Evolutionary conservation across 805 yeast genomes (phyloP), one percentile per base, ranked within the genome.

Genomic region (Cyberlindnera sargentensis): DNA sequence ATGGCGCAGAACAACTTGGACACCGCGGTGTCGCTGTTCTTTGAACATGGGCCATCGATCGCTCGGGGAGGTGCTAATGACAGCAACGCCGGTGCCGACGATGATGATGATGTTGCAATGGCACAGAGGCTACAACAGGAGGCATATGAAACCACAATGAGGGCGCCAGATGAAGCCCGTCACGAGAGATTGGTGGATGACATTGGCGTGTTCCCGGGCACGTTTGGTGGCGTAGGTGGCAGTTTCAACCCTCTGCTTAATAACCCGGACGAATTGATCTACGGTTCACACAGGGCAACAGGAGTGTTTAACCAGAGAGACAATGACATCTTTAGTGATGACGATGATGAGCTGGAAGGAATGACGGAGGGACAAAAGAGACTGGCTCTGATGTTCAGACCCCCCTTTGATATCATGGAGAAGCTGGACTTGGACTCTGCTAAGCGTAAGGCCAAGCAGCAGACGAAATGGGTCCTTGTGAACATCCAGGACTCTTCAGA

Each of bases 371-470:
- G 78, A 72, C 40, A 88, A 77, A 63, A 71, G 79, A 70, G 95
- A 40, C 67, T 93, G 39, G 97, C 96, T 4, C 74, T 74, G 48
- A 68, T 93, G 28, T 93, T 91, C 63, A 72, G 91, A 48, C 98
- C 99, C 0, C 99, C 99, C 0, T 91, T 87, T 67, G 97, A 91
- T 53, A 66, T 93, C 31, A 88, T 93, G 56, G 71, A 80, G 23
- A 78, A 74, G 50, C 50, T 79, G 15, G 77, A 76, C 42, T 61
- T 93, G n/a, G 93, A 86, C 34, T 67, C 58, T 1, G 98, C 98
- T 3, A 85, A 81, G 51, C 50, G 55, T 2, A 70, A 72, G 47
- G 97, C 95, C 2, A 73, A 82, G 45, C 64, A 62, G 30, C 72
- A 69, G 46, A 68, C 76, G 42, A 86, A 82, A 63, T 90, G 97